These are phyloP conservation scores for Quercus phellos DNA, from an alignment of 331 rosid species.

Conservation along the genomic window DNA sequence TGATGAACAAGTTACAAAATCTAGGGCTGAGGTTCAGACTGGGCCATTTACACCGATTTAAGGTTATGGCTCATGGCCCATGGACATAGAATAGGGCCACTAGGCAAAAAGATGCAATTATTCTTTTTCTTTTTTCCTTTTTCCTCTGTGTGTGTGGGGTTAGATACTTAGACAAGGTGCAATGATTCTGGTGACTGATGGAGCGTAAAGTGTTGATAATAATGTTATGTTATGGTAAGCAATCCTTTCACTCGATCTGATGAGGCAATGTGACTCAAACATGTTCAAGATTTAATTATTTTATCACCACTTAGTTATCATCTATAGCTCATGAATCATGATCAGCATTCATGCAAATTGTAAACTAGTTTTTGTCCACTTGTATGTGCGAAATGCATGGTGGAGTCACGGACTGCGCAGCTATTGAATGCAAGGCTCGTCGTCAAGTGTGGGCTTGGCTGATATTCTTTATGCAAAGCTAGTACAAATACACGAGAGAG, in stretches of 20 bases:
- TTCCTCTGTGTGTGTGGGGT: too few species aligned
- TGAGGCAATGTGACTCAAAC: too few species aligned
- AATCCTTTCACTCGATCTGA: too few species aligned
- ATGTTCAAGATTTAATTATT: too few species aligned
- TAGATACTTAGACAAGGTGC: too few species aligned
- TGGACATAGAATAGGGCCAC: too few species aligned
- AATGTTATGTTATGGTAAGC: too few species aligned
- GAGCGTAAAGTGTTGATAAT: too few species aligned
- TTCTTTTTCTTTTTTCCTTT: too few species aligned
- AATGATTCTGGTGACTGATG: too few species aligned
- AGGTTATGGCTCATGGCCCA: too few species aligned
- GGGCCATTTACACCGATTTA: not conserved
- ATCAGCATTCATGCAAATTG: not conserved
- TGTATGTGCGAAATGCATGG: not conserved
- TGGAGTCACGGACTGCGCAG: conserved; percentile 28
- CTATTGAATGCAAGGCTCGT: conserved; percentile 8
- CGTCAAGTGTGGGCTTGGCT: not conserved
- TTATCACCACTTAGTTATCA: not conserved
- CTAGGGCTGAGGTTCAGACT: not conserved
- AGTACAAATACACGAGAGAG: not conserved
- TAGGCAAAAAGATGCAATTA: too few species aligned
- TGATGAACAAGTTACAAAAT: not conserved
- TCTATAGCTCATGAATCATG: not conserved
- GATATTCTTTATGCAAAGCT: not conserved
- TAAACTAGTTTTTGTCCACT: not conserved